These are phyloP conservation scores for Elaeagnus macrophylla DNA, from an alignment of 306 rosid species.

Conservation along the genomic window DNA sequence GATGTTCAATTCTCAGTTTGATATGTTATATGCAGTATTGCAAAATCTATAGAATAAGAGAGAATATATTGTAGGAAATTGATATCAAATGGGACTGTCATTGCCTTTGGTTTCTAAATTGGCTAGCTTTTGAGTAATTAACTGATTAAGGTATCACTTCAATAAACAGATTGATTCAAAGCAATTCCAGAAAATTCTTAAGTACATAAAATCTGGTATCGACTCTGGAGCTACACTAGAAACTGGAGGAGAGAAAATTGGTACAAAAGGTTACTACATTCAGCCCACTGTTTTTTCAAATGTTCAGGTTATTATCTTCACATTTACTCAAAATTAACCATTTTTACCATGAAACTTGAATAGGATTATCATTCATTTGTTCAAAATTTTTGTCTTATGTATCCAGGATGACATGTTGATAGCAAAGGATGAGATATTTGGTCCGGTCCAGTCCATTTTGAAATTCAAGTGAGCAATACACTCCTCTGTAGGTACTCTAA, in stretches of 20 bases:
- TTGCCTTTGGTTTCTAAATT: too few species aligned
- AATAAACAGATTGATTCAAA: slow-evolving; percentile 51
- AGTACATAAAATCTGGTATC: slow-evolving; percentile 65
- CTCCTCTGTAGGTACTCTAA: too few species aligned
- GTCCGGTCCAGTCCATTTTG: slow-evolving; percentile 85
- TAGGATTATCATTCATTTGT: not conserved
- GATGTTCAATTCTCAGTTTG: too few species aligned
- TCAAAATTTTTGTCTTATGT: not conserved
- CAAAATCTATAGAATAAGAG: too few species aligned
- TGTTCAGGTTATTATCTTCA: slow-evolving; percentile 54
- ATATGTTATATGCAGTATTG: too few species aligned
- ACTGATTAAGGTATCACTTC: not conserved
- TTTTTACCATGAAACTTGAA: slow-evolving; percentile 6
- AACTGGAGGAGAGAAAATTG: slow-evolving; percentile 79
- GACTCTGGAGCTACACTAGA: slow-evolving; percentile 71
- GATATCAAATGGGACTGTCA: too few species aligned
- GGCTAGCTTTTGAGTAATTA: too few species aligned
- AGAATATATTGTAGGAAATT: too few species aligned
- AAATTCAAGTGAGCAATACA: slow-evolving; percentile 63
- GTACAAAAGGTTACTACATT: slow-evolving; percentile 74
- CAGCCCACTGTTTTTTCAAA: slow-evolving; percentile 95
- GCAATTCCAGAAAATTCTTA: slow-evolving; percentile 70
- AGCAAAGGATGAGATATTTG: slow-evolving; percentile 90
- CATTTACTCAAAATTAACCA: not conserved
- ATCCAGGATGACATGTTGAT: slow-evolving; percentile 80